A percentile compares a stretch with the other conserved stretches of the same genome.
These are phyloP conservation scores for Mortierella alpina DNA, from an alignment of 192 early-diverging fungal genomes.

Conservation along the genomic window DNA sequence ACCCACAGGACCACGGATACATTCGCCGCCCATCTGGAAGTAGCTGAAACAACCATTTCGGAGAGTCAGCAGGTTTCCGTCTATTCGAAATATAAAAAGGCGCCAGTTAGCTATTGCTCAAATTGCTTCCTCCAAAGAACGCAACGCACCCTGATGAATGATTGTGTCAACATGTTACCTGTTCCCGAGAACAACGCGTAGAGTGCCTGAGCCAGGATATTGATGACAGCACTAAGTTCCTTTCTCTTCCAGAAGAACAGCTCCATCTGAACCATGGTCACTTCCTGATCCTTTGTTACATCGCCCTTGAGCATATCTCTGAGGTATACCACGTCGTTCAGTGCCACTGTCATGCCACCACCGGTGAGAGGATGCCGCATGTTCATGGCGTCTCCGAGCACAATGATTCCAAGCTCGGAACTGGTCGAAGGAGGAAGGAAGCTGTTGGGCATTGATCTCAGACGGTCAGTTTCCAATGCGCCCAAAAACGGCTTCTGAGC, in stretches of 20 bases:
- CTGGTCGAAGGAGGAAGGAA: conserved; percentile 85
- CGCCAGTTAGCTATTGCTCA: too few relatives aligned
- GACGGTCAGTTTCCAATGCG: conserved; percentile 74
- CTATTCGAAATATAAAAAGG: conserved; percentile 38
- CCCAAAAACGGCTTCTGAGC: conserved; percentile 69
- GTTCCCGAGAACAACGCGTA: conserved; percentile 83
- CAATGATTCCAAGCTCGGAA: conserved; percentile 72
- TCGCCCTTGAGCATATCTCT: conserved; percentile 63
- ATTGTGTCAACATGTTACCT: conserved; percentile 45
- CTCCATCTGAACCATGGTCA: conserved; percentile 61
- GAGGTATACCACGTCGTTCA: conserved; percentile 88
- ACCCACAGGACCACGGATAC: conserved; percentile 81
- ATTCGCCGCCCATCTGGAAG: conserved; percentile 83
- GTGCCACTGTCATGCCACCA: conserved; percentile 95
- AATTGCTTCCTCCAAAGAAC: too few relatives aligned
- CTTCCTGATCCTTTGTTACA: conserved; percentile 57
- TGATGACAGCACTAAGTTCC: conserved; percentile 77
- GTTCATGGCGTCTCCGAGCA: conserved; percentile 95
- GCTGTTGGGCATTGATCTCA: conserved; percentile 89
- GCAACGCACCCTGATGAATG: too few relatives aligned
- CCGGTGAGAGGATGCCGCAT: conserved; percentile 97
- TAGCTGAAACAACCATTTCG: conserved; percentile 90
- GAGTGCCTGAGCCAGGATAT: conserved; percentile 92
- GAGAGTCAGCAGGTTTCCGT: conserved; percentile 74
- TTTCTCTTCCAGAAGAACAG: conserved; percentile 80